phyloP scores from a whole-genome alignment of 1,284 basidiomycete genomes.

The Vanrija sp. region DNA sequence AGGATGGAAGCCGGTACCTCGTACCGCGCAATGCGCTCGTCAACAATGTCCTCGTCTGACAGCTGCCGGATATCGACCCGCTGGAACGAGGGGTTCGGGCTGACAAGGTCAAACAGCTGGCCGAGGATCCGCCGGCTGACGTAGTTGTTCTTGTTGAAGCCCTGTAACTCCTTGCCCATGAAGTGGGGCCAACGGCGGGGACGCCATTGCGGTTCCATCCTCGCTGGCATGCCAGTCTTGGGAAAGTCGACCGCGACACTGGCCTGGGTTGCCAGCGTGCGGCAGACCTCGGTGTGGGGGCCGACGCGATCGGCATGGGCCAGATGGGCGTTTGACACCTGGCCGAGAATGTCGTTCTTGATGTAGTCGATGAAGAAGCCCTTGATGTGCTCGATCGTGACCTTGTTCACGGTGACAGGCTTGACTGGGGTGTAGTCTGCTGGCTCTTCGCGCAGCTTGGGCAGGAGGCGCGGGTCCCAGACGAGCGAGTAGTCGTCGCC shows the following conservation, averaged over 20 bases:
- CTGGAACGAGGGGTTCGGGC: slow-evolving; percentile 12
- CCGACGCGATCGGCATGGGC: slow-evolving; percentile 24
- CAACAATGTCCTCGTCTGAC: neutral
- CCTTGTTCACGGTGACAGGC: slow-evolving; percentile 14
- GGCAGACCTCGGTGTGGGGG: slow-evolving; percentile 17
- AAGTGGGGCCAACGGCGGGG: slow-evolving; percentile 24
- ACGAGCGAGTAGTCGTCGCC: slow-evolving; percentile 31
- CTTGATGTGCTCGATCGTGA: slow-evolving; percentile 20
- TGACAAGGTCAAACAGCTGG: slow-evolving; percentile 18
- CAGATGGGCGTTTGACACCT: slow-evolving; percentile 25
- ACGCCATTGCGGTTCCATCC: neutral
- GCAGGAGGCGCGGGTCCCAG: slow-evolving; percentile 24
- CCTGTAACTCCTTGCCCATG: slow-evolving; percentile 17
- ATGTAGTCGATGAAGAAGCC: slow-evolving; percentile 31
- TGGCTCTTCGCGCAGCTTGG: slow-evolving; percentile 5
- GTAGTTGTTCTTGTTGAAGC: slow-evolving; percentile 3
- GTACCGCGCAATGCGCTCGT: slow-evolving; percentile 14
- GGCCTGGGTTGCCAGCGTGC: slow-evolving; percentile 15
- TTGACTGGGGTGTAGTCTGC: slow-evolving; percentile 13
- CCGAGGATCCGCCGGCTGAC: slow-evolving; percentile 20
- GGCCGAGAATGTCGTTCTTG: slow-evolving; percentile 23
- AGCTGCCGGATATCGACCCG: slow-evolving; percentile 3
- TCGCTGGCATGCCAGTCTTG: slow-evolving; percentile 12
- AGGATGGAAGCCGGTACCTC: slow-evolving; percentile 16
- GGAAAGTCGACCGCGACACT: slow-evolving; percentile 28